Evolutionary conservation across 106 monocot genomes (phyloP).

Genomic region (Allium cepa): DNA sequence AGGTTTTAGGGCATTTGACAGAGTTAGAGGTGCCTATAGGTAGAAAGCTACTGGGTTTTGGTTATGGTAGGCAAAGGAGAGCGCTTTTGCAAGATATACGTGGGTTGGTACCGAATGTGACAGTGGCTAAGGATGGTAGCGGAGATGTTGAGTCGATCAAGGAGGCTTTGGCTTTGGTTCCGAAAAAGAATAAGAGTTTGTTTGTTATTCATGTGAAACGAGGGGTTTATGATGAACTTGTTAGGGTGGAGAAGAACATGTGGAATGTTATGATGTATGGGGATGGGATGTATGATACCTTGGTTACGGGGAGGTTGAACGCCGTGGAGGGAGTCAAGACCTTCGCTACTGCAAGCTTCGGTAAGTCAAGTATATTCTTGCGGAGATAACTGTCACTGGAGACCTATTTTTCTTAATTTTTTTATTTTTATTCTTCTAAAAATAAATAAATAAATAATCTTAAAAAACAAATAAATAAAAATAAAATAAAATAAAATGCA

Average conservation of each 20-base stretch:
- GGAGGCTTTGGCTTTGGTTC: slow-evolving; percentile 14
- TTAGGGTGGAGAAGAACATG: slow-evolving; percentile 10
- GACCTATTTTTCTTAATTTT: not conserved
- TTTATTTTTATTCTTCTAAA: not conserved
- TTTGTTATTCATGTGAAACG: slow-evolving; percentile 22
- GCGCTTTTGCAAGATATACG: not conserved
- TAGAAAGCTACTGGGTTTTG: slow-evolving; percentile 12
- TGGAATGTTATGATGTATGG: slow-evolving; percentile 26
- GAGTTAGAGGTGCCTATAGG: not conserved
- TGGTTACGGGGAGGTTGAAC: slow-evolving; percentile 21
- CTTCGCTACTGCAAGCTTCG: slow-evolving; percentile 16
- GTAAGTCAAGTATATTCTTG: slow-evolving; percentile 4
- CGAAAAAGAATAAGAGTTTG: slow-evolving; percentile 1
- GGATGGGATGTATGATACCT: slow-evolving; percentile 21
- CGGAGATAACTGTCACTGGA: too few species aligned
- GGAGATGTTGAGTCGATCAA: slow-evolving; percentile 18
- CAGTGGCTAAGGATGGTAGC: slow-evolving; percentile 32
- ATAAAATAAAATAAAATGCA: not conserved
- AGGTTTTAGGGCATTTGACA: not conserved
- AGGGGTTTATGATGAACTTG: slow-evolving; percentile 20
- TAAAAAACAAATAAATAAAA: not conserved
- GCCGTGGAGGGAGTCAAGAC: slow-evolving; percentile 6
- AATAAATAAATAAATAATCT: not conserved
- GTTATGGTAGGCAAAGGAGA: slow-evolving; percentile 1
- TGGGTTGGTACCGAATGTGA: slow-evolving; percentile 10